Evolutionary conservation across 257 asterid species (phyloP).

Genomic region (Solanum chilense): DNA sequence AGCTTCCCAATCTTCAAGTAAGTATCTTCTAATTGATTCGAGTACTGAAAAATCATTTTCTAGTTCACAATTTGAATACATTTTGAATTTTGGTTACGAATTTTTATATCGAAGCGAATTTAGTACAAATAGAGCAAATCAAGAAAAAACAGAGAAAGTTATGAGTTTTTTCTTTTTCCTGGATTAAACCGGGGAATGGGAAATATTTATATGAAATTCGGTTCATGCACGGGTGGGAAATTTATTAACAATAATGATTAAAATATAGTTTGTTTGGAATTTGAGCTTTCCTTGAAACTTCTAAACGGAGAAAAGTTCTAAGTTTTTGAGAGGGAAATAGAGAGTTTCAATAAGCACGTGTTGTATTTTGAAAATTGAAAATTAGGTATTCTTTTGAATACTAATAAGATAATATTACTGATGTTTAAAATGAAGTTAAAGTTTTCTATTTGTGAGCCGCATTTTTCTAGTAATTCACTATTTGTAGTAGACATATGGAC

Average conservation of each 20-base stretch:
- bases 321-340: background rate
- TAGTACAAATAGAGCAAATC: background rate
- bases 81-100: background rate
- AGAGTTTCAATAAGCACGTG: background rate
- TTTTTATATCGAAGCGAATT: background rate
- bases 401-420: background rate
- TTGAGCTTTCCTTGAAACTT: background rate
- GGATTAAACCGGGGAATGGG: background rate
- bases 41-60: constrained; percentile 12
- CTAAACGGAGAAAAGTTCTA: background rate
- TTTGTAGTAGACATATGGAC: background rate
- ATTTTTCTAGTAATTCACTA: background rate
- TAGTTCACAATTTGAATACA: constrained; percentile 2
- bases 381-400: background rate
- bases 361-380: background rate
- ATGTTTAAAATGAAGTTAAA: background rate
- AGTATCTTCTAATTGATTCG: constrained; percentile 15
- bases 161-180: background rate
- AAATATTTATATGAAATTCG: background rate
- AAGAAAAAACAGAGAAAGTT: background rate
- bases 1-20: constrained; percentile 16
- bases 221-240: background rate
- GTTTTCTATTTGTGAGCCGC: background rate
- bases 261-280: background rate
- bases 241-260: background rate